Base-by-base conservation (phyloP, 148 eudicot genomes). In the Linanthus parryae region DNA sequence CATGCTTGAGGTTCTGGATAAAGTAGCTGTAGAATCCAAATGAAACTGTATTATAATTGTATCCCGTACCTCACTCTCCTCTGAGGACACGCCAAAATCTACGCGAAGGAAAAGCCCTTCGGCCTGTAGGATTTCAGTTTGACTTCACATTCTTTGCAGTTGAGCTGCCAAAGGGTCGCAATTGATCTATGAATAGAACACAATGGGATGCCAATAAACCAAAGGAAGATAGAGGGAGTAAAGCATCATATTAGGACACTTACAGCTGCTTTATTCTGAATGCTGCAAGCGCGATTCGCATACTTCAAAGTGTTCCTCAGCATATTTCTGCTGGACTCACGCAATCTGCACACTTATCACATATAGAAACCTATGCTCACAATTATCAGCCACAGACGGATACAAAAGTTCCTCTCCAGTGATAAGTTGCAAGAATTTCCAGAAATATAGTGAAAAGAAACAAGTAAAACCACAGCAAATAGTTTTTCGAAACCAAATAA, bases 251-350 rank as follows among this genome's bases (percentile, higher is more conserved):
- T 5, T 35, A 64, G n/a, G 3, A 31, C 51, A 46, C 95, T 74
- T 80, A 86, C 95, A 50, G 83, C 66, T 59, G 95, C 95, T 68
- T 83, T 86, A 42, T 86, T n/a, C n/a, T n/a, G n/a, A n/a, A n/a
- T n/a, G n/a, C n/a, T n/a, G n/a, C n/a, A n/a, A n/a, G n/a, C n/a
- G 42, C 95, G 90, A 60, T 86, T 86, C 44, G 95, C 95, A 64
- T 86, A 86, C 60, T 86, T 86, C 60, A 86, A 63, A 18, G 95
- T 86, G 61, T 63, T 86, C 95, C 68, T 86, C 95, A 1, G 87
- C 80, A 70, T 86, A 87, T 77, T 58, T 86, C 95, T 5, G 95
- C 95, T 4, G 95, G 95, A 64, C 95, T 86, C 31, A 82, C 73
- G 62, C 95, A 86, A 29, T 90, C 95, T 86, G 52, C 41, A 53